These are phyloP conservation scores for Amoebophrya sp. DNA, from an alignment of 169 alveolate genomes.

Conservation along the genomic window DNA sequence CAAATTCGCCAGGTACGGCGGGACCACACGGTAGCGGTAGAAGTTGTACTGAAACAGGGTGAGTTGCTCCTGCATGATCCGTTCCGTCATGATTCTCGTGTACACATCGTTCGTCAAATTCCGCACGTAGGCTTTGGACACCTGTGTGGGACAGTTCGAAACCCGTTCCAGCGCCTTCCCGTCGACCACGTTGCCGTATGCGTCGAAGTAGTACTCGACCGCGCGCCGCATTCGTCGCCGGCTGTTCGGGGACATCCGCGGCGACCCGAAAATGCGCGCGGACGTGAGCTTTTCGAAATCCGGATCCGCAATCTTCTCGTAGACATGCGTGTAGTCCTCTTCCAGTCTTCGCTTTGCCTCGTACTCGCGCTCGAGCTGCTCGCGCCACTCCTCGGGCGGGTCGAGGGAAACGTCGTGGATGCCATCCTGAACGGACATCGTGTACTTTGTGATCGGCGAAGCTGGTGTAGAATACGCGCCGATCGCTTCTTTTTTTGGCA, in stretches of 20 bases:
- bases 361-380: not conserved
- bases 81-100: not conserved
- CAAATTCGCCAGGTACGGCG: not conserved
- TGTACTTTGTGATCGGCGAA: not conserved
- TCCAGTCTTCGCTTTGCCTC: not conserved
- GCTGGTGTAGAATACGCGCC: not conserved
- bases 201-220: not conserved
- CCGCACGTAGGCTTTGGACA: not conserved
- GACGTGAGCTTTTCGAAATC: not conserved
- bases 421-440: conserved; percentile 2
- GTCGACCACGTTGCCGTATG: not conserved
- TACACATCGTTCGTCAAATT: not conserved
- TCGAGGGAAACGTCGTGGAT: not conserved
- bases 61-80: not conserved
- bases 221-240: not conserved
- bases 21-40: not conserved
- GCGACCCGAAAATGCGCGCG: not conserved
- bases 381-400: not conserved
- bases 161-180: not conserved
- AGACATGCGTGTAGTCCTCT: not conserved
- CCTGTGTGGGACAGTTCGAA: not conserved
- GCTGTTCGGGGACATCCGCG: not conserved
- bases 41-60: conserved; percentile 4
- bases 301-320: conserved; percentile 9
- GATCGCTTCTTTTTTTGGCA: too few species aligned